These are phyloP conservation scores for Wickerhamiella australiensis DNA, from an alignment of 805 yeast species.

Conservation along the genomic window DNA sequence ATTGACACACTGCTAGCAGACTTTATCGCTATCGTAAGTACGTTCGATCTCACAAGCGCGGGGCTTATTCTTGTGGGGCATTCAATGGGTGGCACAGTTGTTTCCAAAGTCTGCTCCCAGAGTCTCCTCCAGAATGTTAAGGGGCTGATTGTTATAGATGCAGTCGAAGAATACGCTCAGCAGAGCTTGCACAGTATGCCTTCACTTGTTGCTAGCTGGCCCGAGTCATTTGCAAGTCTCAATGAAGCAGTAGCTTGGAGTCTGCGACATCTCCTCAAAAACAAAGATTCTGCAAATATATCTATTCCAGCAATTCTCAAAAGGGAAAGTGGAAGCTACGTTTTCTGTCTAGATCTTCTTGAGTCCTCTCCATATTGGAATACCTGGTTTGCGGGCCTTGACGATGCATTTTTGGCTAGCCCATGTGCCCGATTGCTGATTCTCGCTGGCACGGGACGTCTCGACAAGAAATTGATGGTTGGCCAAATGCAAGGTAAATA, in stretches of 20 bases:
- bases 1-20: slow-evolving; percentile 48
- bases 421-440: slow-evolving; percentile 58
- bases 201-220: slow-evolving; percentile 51
- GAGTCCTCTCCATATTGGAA: slow-evolving; percentile 62
- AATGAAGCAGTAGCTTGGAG: slow-evolving; percentile 68
- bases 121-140: slow-evolving; percentile 28
- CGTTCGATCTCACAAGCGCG: slow-evolving; percentile 12
- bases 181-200: slow-evolving; percentile 57
- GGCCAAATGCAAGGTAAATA: slow-evolving; percentile 97
- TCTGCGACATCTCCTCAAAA: slow-evolving; percentile 36
- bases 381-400: slow-evolving; percentile 65
- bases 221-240: slow-evolving; percentile 41
- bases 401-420: slow-evolving; percentile 38
- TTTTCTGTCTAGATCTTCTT: slow-evolving; percentile 56
- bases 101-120: slow-evolving; percentile 41
- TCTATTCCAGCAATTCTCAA: slow-evolving; percentile 65
- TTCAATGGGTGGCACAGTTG: slow-evolving; percentile 82
- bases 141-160: slow-evolving; percentile 75
- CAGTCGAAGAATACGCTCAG: slow-evolving; percentile 87
- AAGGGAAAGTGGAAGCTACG: slow-evolving; percentile 23
- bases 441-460: slow-evolving; percentile 77
- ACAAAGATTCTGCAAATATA: slow-evolving; percentile 48
- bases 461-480: slow-evolving; percentile 74
- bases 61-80: slow-evolving; percentile 65
- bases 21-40: slow-evolving; percentile 37